Base-by-base conservation (phyloP, 352 stramenopile genomes). In the Phytophthora pistaciae region DNA sequence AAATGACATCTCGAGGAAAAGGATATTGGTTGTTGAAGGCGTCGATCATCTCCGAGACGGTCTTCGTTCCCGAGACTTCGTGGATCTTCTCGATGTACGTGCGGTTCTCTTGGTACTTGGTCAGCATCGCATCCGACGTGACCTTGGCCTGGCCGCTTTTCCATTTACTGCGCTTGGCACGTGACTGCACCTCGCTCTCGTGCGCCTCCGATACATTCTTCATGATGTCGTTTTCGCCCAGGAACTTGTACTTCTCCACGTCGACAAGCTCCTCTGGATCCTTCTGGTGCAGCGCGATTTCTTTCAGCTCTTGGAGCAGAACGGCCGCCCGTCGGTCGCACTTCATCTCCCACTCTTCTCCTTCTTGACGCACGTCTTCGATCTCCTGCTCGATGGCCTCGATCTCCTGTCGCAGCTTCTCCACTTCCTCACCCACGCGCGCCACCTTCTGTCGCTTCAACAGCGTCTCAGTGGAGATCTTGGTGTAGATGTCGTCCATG, bases 11-110 rank as follows among this genome's bases (percentile, higher is more conserved):
- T 46, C 44, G 36, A n/a, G 38, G 44, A 29, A 29, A 73, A 74
- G 78, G 78, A 87, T 86, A 85, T 88, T 96, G 87, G 44, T 86
- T 90, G 72, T 94, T 93, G 72, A 95, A 95, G 1, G 84, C 85
- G 13, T 95, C 85, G 68, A 95, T 95, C 79, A 95, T 87, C 58
- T 93, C 88, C 1, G 85, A 90, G 5, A 94, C 85, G 2, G 86
- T 94, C 66, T 82, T 89, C 1, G 82, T 95, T 13, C 88, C 88
- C 0, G 87, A 91, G 18, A 93, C 84, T 60, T 93, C 85, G 57
- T 94, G 85, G 50, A 95, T 94, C 53, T 91, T 91, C 65, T 95
- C 85, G 52, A 95, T 92, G 48, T 87, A 88, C 23, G 78, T 90
- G 27, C 87, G 85, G 40, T 94, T 95, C 50, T 94, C 86, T 53